Percentiles rank a stretch among this genome's conserved stretches.
These are phyloP conservation scores for Mucor mucedo DNA, from an alignment of 371 early-diverging fungal genomes.

Conservation along the genomic window DNA sequence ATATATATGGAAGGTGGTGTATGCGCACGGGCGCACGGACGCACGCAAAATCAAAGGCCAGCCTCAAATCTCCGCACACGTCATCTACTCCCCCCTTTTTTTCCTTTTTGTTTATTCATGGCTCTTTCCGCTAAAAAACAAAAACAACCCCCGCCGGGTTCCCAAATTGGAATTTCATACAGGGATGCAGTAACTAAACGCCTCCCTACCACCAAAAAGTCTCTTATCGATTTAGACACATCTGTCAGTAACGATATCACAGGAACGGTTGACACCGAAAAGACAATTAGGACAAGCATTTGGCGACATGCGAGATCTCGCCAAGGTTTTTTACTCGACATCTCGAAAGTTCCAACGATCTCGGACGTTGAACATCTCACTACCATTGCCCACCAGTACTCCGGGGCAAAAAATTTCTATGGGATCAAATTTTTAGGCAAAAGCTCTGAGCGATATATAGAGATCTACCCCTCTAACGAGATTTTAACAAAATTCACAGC, in stretches of 20 bases:
- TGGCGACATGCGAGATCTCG: not conserved
- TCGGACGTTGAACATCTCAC: not conserved
- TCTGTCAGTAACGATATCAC: not conserved
- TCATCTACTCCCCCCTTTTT: too few species aligned
- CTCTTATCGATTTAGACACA: not conserved
- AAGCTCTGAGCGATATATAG: not conserved
- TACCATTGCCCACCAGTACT: not conserved
- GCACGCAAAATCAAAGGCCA: too few species aligned
- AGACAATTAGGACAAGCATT: not conserved
- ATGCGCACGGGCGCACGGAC: too few species aligned
- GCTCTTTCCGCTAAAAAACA: slow-evolving; percentile 5
- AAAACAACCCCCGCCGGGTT: not conserved
- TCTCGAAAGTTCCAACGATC: not conserved
- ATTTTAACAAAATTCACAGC: too few species aligned
- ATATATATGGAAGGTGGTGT: too few species aligned
- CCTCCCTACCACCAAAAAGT: not conserved
- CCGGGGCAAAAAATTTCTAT: not conserved
- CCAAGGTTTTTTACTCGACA: not conserved
- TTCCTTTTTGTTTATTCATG: too few species aligned
- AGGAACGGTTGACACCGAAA: not conserved
- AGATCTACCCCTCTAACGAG: too few species aligned
- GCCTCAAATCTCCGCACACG: too few species aligned
- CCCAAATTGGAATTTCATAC: not conserved
- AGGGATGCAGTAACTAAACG: not conserved
- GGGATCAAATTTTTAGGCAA: not conserved